Evolutionary conservation across 2,329 filamentous ascomycete species (phyloP).

Genomic region (Tricladium varicosporioides): DNA sequence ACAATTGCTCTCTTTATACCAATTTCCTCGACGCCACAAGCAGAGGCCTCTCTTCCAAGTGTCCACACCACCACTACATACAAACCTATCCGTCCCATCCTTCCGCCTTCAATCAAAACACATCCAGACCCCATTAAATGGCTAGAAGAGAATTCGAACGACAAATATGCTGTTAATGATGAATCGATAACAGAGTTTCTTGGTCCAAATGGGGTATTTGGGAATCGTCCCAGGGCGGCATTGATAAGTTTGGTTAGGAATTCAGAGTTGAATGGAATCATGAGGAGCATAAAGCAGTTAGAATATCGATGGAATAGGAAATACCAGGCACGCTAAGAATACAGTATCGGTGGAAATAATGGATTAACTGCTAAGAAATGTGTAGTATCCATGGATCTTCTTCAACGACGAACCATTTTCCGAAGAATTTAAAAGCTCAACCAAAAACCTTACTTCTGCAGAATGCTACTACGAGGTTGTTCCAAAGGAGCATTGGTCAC

Average conservation of each 20-base stretch:
- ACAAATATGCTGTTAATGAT: slow-evolving; percentile 30
- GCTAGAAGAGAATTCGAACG: slow-evolving; percentile 35
- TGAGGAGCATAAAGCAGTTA: slow-evolving; percentile 69
- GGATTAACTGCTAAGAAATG: neutral
- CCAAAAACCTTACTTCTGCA: slow-evolving; percentile 67
- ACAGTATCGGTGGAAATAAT: neutral
- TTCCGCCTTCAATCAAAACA: slow-evolving; percentile 11
- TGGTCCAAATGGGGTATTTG: neutral
- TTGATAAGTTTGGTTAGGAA: slow-evolving; percentile 71
- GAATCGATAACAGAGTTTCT: neutral
- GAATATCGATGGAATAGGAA: slow-evolving; percentile 78
- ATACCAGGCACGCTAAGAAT: slow-evolving; percentile 20
- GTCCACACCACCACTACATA: slow-evolving; percentile 5
- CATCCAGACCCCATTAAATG: slow-evolving; percentile 32
- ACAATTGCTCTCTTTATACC: neutral
- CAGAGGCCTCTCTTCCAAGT: neutral
- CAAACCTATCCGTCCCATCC: slow-evolving; percentile 13
- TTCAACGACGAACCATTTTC: slow-evolving; percentile 80
- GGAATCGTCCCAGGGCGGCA: slow-evolving; percentile 36
- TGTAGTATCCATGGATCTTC: slow-evolving; percentile 82
- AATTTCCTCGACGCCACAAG: neutral
- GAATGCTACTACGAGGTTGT: slow-evolving; percentile 72
- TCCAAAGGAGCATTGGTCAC: slow-evolving; percentile 89
- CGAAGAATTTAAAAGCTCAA: slow-evolving; percentile 70
- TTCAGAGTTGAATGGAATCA: slow-evolving; percentile 63